Conservation (phyloP, 176 grass and related monocot species). For the Cenchrus fungigraminus region DNA sequence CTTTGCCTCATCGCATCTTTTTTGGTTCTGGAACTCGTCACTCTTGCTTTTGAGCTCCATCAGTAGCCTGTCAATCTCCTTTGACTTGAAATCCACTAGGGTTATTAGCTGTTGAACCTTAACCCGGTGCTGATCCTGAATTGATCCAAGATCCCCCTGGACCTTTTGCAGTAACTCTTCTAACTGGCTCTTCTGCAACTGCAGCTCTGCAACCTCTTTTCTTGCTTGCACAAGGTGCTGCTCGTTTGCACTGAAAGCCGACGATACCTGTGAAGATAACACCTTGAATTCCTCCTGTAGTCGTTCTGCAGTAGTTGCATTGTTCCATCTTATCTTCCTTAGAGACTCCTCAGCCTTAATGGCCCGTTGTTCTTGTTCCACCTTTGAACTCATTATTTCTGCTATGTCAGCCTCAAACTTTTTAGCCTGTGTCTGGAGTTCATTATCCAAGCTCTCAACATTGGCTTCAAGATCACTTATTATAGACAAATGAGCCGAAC, state of each 20-base stretch:
- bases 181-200: constrained; percentile 68
- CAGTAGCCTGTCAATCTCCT: constrained; percentile 69
- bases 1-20: constrained; percentile 59
- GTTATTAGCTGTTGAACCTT: constrained; percentile 81
- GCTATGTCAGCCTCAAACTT: constrained; percentile 77
- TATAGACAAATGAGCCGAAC: constrained; percentile 80
- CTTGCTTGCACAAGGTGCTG: constrained; percentile 65
- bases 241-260: constrained; percentile 74
- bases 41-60: constrained; percentile 67
- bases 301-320: constrained; percentile 56
- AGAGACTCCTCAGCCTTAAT: constrained; percentile 80
- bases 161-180: constrained; percentile 71
- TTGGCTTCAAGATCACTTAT: constrained; percentile 89
- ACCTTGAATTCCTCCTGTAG: constrained; percentile 81
- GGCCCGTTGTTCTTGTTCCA: constrained; percentile 84
- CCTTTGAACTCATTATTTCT: constrained; percentile 59
- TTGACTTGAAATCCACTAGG: constrained; percentile 85
- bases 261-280: constrained; percentile 81
- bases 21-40: constrained; percentile 68
- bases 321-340: constrained; percentile 77
- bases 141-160: constrained; percentile 60
- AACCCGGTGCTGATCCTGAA: constrained; percentile 57
- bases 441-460: constrained; percentile 77
- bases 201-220: constrained; percentile 75
- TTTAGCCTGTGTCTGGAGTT: constrained; percentile 70